Evolutionary conservation across 192 early-diverging fungal genomes (phyloP).

Genomic region (Coemansia sp.): DNA sequence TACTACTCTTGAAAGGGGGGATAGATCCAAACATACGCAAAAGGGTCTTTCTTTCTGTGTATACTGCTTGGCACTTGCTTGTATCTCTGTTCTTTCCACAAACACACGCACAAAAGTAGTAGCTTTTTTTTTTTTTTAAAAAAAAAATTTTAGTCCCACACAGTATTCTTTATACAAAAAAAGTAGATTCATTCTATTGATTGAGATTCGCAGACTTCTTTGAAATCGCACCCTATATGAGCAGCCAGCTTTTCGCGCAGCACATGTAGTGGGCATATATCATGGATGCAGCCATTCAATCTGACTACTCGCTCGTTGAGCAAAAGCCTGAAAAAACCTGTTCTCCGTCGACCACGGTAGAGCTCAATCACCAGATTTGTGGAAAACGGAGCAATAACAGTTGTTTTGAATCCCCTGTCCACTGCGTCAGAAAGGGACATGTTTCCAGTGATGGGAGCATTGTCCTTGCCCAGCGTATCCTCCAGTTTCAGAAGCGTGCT

Average conservation of each 20-base stretch:
- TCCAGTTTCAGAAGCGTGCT: conserved; percentile 32
- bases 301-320: conserved; percentile 32
- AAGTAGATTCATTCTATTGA: neutral
- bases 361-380: conserved; percentile 38
- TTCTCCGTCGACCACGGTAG: conserved; percentile 12
- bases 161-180: neutral
- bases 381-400: conserved; percentile 31
- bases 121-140: too few species aligned
- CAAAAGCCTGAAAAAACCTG: conserved; percentile 19
- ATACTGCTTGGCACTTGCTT: neutral
- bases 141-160: neutral
- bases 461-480: conserved; percentile 16
- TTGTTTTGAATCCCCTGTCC: conserved; percentile 29
- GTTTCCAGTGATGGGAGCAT: conserved; percentile 24
- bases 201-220: conserved; percentile 12
- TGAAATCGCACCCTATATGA: conserved; percentile 34
- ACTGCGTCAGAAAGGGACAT: conserved; percentile 15
- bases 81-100: neutral
- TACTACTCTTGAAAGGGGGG: too few species aligned
- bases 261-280: conserved; percentile 20
- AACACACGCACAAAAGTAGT: neutral
- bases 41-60: neutral
- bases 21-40: neutral
- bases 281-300: conserved; percentile 18
- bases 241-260: conserved; percentile 24